Base-by-base conservation (phyloP, 148 eudicot species). In the Amaranthus palmeri region DNA sequence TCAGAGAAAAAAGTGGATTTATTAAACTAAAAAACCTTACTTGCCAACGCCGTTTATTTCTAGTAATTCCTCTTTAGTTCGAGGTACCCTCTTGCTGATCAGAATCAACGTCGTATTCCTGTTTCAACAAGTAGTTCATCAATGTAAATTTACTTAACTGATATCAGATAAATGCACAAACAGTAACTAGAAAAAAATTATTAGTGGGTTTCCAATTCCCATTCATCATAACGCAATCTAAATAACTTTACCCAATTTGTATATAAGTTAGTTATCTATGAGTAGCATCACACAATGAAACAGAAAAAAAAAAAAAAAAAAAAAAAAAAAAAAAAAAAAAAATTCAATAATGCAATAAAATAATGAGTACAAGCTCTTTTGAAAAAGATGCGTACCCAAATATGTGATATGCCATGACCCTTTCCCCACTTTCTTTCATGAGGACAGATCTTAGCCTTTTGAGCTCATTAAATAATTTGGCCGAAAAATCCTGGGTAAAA, bases 41-140 rank as follows among this genome's bases (percentile, higher is more conserved):
- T 86, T 81, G 88, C 98, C 89, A 45, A 93, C 83, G 74, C 98
- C 98, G 70, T 74, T 70, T 51, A 93, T 73, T 42, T 93, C 96
- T 3, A 80, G 83, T 72, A 93, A 85, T 75, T 93, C 96, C 68
- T 89, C 96, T 76, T 78, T 86, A 45, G 73, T 93, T 81, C 93
- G 84, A 58, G 98, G 98, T 54, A 89, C 51, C 79, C 54, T 83
- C 74, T 10, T 72, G 83, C 91, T 74, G 65, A 93, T 86, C 13
- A 47, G 65, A 18, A 73, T 76, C 78, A 93, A 65, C 36, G 85
- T 72, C 4, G 80, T 72, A 71, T 91, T 83, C 74, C 98, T 93
- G 79, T 17, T 59, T 52, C 80, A 77, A 61, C 42, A 70, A 44
- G 70, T 12, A 59, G 69, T 54, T 44, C 68, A 41, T 65, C 18